phyloP scores from a whole-genome alignment of 257 asterid species.

The Rubia yunnanensis region DNA sequence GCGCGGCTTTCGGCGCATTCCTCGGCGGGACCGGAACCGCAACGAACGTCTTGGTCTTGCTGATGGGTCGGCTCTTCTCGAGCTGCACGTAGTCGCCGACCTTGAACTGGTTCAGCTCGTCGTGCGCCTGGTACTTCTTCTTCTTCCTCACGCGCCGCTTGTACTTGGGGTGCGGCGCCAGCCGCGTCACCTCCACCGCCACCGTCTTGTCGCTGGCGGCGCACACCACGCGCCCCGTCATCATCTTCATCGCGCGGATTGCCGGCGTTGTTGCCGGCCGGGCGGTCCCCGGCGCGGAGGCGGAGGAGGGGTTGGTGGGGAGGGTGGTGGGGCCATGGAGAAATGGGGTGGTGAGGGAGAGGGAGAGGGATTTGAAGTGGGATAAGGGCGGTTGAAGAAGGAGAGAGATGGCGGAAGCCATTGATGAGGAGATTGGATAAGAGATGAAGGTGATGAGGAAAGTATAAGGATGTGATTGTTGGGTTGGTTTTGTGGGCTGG shows the following conservation, averaged over 20 bases:
- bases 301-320: constrained; percentile 30
- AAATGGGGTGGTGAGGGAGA: constrained; percentile 41
- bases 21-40: constrained; percentile 50
- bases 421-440: constrained; percentile 17
- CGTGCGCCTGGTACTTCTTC: constrained; percentile 97
- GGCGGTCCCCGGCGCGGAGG: constrained; percentile 19
- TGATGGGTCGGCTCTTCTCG: constrained; percentile 66
- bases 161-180: constrained; percentile 95
- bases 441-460: neutral
- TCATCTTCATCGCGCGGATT: constrained; percentile 57
- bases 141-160: constrained; percentile 79
- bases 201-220: constrained; percentile 79
- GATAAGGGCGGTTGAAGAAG: constrained; percentile 29
- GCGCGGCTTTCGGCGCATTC: constrained; percentile 16
- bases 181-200: constrained; percentile 74
- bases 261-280: constrained; percentile 32
- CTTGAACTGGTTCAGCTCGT: constrained; percentile 70
- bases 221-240: constrained; percentile 76
- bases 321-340: constrained; percentile 62
- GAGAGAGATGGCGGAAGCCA: constrained; percentile 38
- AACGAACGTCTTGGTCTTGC: constrained; percentile 69
- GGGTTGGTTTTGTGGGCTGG: neutral
- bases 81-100: constrained; percentile 82
- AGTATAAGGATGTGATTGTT: neutral
- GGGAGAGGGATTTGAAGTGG: constrained; percentile 53